Evolutionary conservation across 2,329 filamentous ascomycete genomes (phyloP).

Genomic region (Hypoxylon sp.): DNA sequence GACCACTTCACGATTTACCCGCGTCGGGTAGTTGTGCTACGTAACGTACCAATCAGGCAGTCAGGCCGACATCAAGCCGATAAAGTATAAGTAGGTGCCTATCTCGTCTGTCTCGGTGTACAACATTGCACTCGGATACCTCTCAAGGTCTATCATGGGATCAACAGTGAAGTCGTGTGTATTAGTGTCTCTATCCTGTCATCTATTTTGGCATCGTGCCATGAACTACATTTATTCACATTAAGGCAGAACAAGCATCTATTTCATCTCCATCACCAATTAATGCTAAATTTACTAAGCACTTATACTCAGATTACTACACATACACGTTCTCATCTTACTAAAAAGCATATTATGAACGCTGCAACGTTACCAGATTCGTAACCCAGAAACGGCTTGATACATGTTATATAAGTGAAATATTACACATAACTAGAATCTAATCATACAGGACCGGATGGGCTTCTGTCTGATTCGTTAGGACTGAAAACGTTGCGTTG

Average conservation of each 20-base stretch:
- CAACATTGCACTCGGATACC: neutral
- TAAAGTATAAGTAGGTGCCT: constrained; percentile 22
- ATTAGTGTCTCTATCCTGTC: neutral
- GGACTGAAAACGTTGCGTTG: neutral
- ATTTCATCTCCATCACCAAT: neutral
- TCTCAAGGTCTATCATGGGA: neutral
- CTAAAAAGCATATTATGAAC: constrained; percentile 3
- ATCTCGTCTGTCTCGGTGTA: constrained; percentile 11
- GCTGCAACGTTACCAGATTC: constrained; percentile 15
- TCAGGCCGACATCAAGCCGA: constrained; percentile 26
- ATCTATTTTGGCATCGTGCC: neutral
- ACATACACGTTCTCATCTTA: constrained; percentile 13
- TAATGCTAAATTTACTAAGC: constrained; percentile 15
- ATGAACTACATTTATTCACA: neutral
- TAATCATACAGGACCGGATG: neutral
- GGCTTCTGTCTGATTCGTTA: neutral
- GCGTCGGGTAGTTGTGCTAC: constrained; percentile 8
- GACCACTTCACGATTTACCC: neutral
- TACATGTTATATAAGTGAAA: neutral
- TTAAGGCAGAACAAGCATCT: neutral
- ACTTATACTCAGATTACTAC: constrained; percentile 19
- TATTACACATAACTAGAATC: neutral
- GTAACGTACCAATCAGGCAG: constrained; percentile 12
- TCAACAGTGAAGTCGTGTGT: constrained; percentile 2
- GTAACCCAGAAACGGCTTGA: neutral